Percentiles rank a stretch among this genome's conserved stretches.
These are phyloP conservation scores for Suillus plorans DNA, from an alignment of 768 basidiomycete genomes.

Conservation along the genomic window DNA sequence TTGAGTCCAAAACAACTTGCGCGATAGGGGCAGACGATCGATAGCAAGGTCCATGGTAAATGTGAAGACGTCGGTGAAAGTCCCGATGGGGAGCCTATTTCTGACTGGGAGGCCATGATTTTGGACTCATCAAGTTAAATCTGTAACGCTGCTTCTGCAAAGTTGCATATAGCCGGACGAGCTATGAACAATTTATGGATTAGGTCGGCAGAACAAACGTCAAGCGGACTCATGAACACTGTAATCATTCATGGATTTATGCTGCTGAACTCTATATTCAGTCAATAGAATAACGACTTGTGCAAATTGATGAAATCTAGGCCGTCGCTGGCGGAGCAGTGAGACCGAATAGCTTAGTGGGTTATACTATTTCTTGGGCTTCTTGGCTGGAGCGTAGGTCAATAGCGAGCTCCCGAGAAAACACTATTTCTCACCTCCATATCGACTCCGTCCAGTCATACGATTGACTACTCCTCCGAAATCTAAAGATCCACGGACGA, in stretches of 20 bases:
- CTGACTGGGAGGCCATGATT: slow-evolving; percentile 12
- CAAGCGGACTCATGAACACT: background rate
- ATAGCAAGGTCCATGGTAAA: slow-evolving; percentile 21
- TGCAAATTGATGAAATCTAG: slow-evolving; percentile 2
- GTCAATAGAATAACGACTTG: background rate
- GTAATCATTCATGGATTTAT: background rate
- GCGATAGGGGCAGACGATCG: slow-evolving; percentile 27
- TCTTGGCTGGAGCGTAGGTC: slow-evolving; percentile 55
- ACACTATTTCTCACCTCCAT: slow-evolving; percentile 63
- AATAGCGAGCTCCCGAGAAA: background rate
- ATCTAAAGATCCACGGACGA: slow-evolving; percentile 91
- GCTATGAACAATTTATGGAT: background rate
- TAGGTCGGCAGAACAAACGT: background rate
- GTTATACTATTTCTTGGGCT: slow-evolving; percentile 67
- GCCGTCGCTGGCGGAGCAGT: background rate
- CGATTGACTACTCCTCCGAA: slow-evolving; percentile 88
- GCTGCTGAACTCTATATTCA: background rate
- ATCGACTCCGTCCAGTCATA: slow-evolving; percentile 81
- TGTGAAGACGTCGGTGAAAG: background rate
- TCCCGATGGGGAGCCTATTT: slow-evolving; percentile 5
- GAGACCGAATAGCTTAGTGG: background rate
- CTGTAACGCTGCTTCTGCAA: background rate
- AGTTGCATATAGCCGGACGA: background rate
- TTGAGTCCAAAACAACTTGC: background rate
- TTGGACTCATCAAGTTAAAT: background rate